Base-by-base conservation (phyloP, 345 rosid species). In the Eucalyptus caleyi region DNA sequence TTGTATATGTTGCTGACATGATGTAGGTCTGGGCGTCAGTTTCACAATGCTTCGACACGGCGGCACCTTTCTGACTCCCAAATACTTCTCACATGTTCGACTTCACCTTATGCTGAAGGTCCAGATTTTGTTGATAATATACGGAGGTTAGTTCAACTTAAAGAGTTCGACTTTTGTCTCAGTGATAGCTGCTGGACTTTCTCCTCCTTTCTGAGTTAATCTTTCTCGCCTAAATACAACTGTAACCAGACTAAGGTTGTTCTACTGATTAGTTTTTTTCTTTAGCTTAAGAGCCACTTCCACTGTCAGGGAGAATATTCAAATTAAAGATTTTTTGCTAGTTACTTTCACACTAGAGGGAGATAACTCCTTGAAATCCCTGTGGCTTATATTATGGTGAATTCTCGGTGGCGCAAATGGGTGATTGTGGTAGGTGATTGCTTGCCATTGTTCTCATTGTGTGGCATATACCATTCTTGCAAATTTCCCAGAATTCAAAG, bases 41-140 rank as follows among this genome's bases (percentile, higher is more conserved):
- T 88, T 42, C 90, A 30, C 47, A 16, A 53, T 87, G 94, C 93
- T 87, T 90, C 86, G 94, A 81, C 92, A 50, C 87, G 93, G 87
- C 92, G 87, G 89, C 88, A 90, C 53, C 92, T 93, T 90, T 88
- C 96, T 16, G 99, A 97, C 89, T 90, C 91, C 86, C 95, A 96
- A 81, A 93, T 97, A 87, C 96, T 97, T 44, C 87, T 40, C 50
- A 10, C 9, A 13, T 95, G 97, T 90, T 97, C 99, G 51, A 95
- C 98, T 87, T 96, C 99, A 86, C 99, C 98, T 90, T 90, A 87
- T 87, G 96, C 98, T 34, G 99, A 97, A 92, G 95, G 94, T 87
- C 96, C 97, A 69, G 98, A 97, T 89, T 97, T 97, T 91, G 96
- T 97, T 88, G 95, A 93, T 87, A 93, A 92, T 86, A 49, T 85